A percentile compares a stretch with the other conserved stretches of the same genome.
Evolutionary conservation across 2,329 filamentous ascomycete genomes (phyloP).

Genomic region (Claviceps digitariae): DNA sequence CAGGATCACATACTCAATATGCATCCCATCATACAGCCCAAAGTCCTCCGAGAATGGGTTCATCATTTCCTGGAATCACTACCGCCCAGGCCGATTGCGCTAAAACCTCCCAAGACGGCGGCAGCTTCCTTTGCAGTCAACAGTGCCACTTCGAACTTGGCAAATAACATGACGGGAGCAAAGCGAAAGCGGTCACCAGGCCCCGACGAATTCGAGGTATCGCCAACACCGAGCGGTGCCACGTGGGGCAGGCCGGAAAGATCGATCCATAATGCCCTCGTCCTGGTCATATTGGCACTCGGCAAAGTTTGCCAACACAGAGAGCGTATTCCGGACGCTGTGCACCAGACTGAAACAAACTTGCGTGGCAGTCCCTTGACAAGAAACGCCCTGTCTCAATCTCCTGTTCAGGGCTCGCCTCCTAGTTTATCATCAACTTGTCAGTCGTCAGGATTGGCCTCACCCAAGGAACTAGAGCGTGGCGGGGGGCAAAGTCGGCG

Average conservation of each 20-base stretch:
- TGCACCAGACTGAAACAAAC: constrained; percentile 23
- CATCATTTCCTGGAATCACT: constrained; percentile 37
- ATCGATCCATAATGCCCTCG: constrained; percentile 66
- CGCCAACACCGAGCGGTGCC: constrained; percentile 15
- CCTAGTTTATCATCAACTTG: constrained; percentile 30
- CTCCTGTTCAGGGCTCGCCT: constrained; percentile 42
- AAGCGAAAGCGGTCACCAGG: constrained; percentile 46
- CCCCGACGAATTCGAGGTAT: constrained; percentile 19
- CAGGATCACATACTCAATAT: constrained; percentile 49
- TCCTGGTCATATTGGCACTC: constrained; percentile 71
- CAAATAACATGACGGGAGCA: constrained; percentile 17
- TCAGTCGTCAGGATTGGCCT: constrained; percentile 35
- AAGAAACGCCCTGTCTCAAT: constrained; percentile 38
- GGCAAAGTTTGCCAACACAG: constrained; percentile 62
- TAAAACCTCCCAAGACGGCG: constrained; percentile 13
- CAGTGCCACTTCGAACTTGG: constrained; percentile 12
- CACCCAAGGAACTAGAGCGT: constrained; percentile 35
- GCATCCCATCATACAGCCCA: constrained; percentile 47
- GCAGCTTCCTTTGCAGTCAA: constrained; percentile 21
- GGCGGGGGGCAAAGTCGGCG: constrained; percentile 32
- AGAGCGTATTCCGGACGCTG: constrained; percentile 42
- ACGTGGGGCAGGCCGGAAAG: constrained; percentile 42
- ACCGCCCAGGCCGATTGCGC: constrained; percentile 17
- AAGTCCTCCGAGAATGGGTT: constrained; percentile 38
- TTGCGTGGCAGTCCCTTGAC: constrained; percentile 24